A percentile compares a stretch with the other conserved stretches of the same genome.
Evolutionary conservation across 371 early-diverging fungal species (phyloP).

Genomic region (Chytridiales sp.): DNA sequence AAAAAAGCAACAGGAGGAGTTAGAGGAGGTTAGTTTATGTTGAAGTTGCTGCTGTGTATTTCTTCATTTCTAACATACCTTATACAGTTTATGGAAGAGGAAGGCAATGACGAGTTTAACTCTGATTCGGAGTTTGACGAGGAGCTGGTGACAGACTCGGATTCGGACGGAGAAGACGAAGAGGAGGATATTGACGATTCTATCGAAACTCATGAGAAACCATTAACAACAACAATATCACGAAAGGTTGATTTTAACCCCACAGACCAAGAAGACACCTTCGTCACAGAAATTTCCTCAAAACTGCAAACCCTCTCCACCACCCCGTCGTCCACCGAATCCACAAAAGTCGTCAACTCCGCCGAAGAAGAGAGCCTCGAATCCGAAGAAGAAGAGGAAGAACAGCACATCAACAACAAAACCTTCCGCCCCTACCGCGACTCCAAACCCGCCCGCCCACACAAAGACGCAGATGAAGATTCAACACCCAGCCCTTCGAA

Average conservation of each 20-base stretch:
- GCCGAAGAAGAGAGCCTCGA: background rate
- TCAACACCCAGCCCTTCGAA: slow-evolving; percentile 6
- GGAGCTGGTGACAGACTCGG: slow-evolving; percentile 14
- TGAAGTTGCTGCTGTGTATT: background rate
- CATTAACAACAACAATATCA: too few relatives aligned
- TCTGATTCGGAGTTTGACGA: too few relatives aligned
- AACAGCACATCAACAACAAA: slow-evolving; percentile 24
- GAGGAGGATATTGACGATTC: slow-evolving; percentile 21
- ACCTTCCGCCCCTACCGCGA: slow-evolving; percentile 34
- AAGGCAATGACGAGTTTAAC: slow-evolving; percentile 6
- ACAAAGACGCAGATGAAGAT: background rate
- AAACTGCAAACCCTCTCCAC: background rate
- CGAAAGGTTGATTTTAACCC: too few relatives aligned
- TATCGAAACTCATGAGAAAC: too few relatives aligned
- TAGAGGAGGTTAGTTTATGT: slow-evolving; percentile 59
- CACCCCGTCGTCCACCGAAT: background rate
- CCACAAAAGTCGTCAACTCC: background rate
- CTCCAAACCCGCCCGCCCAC: background rate
- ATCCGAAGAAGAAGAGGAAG: slow-evolving; percentile 4
- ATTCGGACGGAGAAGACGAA: slow-evolving; percentile 27
- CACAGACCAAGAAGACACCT: background rate
- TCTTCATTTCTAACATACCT: background rate
- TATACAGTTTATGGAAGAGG: slow-evolving; percentile 19
- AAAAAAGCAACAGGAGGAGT: slow-evolving; percentile 82
- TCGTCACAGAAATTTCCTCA: background rate